Base-by-base conservation (phyloP, 257 asterid genomes). In the Galeopsis tetrahit region DNA sequence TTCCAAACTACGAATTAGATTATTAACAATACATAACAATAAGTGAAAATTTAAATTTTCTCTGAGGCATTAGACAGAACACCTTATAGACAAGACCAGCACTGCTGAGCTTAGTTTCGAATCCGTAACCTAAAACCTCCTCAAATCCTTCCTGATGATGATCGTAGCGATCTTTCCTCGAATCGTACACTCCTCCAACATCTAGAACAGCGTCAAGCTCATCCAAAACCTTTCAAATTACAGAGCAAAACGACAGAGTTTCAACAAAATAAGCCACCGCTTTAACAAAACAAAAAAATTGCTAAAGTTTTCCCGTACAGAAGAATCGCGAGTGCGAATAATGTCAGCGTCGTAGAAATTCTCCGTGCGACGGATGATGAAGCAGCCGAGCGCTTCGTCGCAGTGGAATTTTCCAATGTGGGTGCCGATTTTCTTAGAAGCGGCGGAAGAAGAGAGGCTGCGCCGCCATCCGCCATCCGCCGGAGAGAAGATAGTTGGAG, bases 131-230 rank as follows among this genome's bases (percentile, higher is more conserved):
- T 0, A 21, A 21, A 21, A 21, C 28, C 28, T 21, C 28, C 28
- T 21, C 28, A 21, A 21, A 21, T 21, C 28, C 28, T 21, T 21
- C 28, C 28, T 21, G 28, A 21, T 21, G 28, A 21, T 21, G 28
- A 21, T 21, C 28, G 1, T 21, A 21, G 28, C 28, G 28, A 21
- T 21, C 28, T 53, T n/a, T 69, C 44, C 69, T 82, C 63, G 84
- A 78, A 32, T 82, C 89, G 52, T 74, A 84, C 3, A 79, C 78
- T 34, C 85, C 86, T 5, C 83, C 85, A 66, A 79, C 83, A 51
- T 84, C 89, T 34, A 84, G 78, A 60, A 79, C 83, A 1, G 85
- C 85, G 65, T 82, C 74, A 57, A 67, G 79, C 74, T 59, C 13
- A 63, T 52, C 71, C 35, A 73, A 53, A 52, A 63, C 66, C 77